Percentiles rank a stretch among this genome's conserved stretches.
Conservation (phyloP, 805 yeast genomes). For the Candida insectalens region DNA sequence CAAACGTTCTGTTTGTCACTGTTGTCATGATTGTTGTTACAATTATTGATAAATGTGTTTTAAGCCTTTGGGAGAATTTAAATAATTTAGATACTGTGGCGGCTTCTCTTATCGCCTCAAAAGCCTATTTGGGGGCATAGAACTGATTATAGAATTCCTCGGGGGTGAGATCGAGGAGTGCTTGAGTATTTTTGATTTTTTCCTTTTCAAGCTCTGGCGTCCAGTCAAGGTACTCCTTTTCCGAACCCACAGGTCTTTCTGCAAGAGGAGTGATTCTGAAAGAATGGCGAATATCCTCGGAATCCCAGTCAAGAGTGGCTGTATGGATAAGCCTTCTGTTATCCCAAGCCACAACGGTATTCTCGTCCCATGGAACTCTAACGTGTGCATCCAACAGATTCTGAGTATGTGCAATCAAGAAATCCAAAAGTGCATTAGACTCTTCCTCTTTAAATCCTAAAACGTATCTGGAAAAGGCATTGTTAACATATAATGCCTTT, state of each 20-base stretch:
- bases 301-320: conserved; percentile 64
- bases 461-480: conserved; percentile 54
- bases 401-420: conserved; percentile 43
- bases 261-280: conserved; percentile 66
- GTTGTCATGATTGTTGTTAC: too few species aligned
- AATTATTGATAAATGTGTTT: too few species aligned
- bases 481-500: conserved; percentile 48
- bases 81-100: too few species aligned
- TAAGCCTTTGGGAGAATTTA: too few species aligned
- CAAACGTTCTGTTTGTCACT: too few species aligned
- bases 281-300: conserved; percentile 59
- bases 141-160: conserved; percentile 11
- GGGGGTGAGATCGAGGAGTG: conserved; percentile 9
- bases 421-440: conserved; percentile 47
- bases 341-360: conserved; percentile 70
- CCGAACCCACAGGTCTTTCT: conserved; percentile 45
- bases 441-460: conserved; percentile 69
- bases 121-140: too few species aligned
- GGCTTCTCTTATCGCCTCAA: too few species aligned
- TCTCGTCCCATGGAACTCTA: conserved; percentile 63
- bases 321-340: conserved; percentile 64
- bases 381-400: conserved; percentile 52
- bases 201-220: conserved; percentile 19
- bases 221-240: conserved; percentile 23
- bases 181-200: conserved; percentile 9